These are phyloP conservation scores for Kuraishia hungarica DNA, from an alignment of 805 yeast species.

Conservation along the genomic window DNA sequence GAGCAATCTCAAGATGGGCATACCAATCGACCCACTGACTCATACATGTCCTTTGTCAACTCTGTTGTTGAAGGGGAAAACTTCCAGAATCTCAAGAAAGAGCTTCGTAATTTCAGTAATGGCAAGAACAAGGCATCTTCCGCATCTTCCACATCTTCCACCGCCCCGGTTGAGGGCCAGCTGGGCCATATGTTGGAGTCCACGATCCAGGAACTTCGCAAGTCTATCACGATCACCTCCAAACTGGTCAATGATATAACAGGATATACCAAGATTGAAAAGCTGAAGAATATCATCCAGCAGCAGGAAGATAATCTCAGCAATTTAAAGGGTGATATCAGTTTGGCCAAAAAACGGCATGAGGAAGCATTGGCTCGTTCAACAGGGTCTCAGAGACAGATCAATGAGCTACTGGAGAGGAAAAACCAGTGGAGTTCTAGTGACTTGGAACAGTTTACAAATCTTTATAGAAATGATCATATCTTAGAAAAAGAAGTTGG, in stretches of 20 bases:
- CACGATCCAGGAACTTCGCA: slow-evolving; percentile 48
- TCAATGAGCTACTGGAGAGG: slow-evolving; percentile 80
- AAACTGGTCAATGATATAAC: slow-evolving; percentile 81
- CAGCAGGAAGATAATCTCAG: slow-evolving; percentile 42
- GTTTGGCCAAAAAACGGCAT: slow-evolving; percentile 40
- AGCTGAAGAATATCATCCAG: slow-evolving; percentile 54
- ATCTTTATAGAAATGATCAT: slow-evolving; percentile 74
- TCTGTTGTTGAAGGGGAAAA: slow-evolving; percentile 23
- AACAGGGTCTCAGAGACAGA: slow-evolving; percentile 67
- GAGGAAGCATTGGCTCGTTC: slow-evolving; percentile 55
- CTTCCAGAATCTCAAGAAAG: slow-evolving; percentile 21
- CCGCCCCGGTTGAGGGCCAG: slow-evolving; percentile 23
- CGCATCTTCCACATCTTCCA: too few relatives aligned
- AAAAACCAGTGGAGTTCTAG: slow-evolving; percentile 72
- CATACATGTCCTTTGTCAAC: slow-evolving; percentile 10
- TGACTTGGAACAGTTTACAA: slow-evolving; percentile 82
- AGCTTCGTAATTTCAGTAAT: slow-evolving; percentile 19
- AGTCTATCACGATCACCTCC: slow-evolving; percentile 50
- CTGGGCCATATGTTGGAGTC: slow-evolving; percentile 33
- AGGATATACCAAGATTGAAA: slow-evolving; percentile 78
- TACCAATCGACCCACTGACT: not conserved
- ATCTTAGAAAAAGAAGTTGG: slow-evolving; percentile 54
- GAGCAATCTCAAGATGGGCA: not conserved
- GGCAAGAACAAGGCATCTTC: slow-evolving; percentile 10
- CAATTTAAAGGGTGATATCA: slow-evolving; percentile 38